phyloP scores from a whole-genome alignment of 441 rosid genomes.

The Croton setiger region DNA sequence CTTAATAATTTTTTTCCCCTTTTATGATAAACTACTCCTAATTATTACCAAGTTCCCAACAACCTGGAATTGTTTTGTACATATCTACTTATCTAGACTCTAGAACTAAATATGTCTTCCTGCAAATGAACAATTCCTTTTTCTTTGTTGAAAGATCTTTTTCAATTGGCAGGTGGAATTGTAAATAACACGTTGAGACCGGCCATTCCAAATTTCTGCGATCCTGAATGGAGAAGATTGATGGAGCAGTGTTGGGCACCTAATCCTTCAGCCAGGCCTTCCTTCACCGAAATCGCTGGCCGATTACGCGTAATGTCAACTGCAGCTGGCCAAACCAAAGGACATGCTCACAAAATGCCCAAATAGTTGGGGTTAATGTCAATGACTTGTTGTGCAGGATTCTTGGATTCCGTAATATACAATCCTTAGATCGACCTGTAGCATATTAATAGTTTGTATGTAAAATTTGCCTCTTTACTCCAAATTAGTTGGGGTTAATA shows the following conservation, averaged over 20 bases:
- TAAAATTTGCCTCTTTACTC: neutral
- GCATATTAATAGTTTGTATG: neutral
- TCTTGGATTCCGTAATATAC: constrained; percentile 24
- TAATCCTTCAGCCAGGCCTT: constrained; percentile 73
- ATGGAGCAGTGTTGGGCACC: constrained; percentile 98
- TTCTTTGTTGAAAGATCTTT: neutral
- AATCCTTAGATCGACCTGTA: constrained; percentile 6
- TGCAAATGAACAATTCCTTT: neutral
- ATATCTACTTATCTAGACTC: neutral
- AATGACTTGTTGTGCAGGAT: neutral
- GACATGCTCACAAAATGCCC: constrained; percentile 52
- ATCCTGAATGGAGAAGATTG: constrained; percentile 71
- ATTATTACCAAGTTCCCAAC: too few relatives aligned
- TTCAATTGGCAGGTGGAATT: constrained; percentile 61
- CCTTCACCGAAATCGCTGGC: constrained; percentile 80
- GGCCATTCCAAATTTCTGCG: constrained; percentile 69
- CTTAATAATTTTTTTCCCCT: too few relatives aligned
- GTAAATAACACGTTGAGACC: constrained; percentile 87
- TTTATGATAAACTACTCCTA: too few relatives aligned
- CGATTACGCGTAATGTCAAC: constrained; percentile 69
- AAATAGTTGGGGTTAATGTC: constrained; percentile 37
- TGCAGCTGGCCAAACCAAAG: constrained; percentile 55
- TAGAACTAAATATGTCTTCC: neutral
- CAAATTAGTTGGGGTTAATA: neutral
- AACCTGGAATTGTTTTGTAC: neutral